Evolutionary conservation across 305 asterid genomes (phyloP).

Genomic region (Rubia peregrina): DNA sequence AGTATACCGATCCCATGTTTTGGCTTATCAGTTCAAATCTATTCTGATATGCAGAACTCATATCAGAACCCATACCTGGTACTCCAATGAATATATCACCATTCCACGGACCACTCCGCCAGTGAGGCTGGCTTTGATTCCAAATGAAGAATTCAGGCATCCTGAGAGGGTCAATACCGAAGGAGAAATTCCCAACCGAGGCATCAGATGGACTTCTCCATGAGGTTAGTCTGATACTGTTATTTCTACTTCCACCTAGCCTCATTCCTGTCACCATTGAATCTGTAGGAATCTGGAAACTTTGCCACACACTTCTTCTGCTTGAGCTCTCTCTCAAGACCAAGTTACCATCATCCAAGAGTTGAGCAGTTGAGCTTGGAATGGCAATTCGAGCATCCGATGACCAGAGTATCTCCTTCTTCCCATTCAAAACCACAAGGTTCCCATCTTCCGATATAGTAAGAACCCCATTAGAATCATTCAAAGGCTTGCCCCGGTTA

Average conservation of each 20-base stretch:
- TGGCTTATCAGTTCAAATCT: slow-evolving; percentile 15
- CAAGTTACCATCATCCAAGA: neutral
- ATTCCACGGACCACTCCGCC: slow-evolving; percentile 34
- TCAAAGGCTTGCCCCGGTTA: neutral
- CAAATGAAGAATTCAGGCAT: slow-evolving; percentile 20
- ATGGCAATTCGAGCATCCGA: neutral
- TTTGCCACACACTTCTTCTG: neutral
- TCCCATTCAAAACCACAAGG: neutral
- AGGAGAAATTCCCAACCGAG: slow-evolving; percentile 19
- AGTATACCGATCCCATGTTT: slow-evolving; percentile 5
- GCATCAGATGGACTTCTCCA: slow-evolving; percentile 30
- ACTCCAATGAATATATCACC: slow-evolving; percentile 23
- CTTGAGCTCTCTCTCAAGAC: neutral
- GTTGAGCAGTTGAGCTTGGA: neutral
- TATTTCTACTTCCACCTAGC: slow-evolving; percentile 6
- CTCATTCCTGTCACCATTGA: slow-evolving; percentile 1
- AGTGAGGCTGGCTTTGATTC: slow-evolving; percentile 16
- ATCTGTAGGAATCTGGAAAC: neutral
- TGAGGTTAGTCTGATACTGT: slow-evolving; percentile 16
- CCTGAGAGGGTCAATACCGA: slow-evolving; percentile 7
- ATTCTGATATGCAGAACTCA: slow-evolving; percentile 8
- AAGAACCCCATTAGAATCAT: neutral
- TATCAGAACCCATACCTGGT: slow-evolving; percentile 9
- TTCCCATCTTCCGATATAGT: neutral
- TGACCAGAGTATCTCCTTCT: neutral